Evolutionary conservation across 2,329 filamentous ascomycete genomes (phyloP).

Genomic region (Diplodia intermedia): DNA sequence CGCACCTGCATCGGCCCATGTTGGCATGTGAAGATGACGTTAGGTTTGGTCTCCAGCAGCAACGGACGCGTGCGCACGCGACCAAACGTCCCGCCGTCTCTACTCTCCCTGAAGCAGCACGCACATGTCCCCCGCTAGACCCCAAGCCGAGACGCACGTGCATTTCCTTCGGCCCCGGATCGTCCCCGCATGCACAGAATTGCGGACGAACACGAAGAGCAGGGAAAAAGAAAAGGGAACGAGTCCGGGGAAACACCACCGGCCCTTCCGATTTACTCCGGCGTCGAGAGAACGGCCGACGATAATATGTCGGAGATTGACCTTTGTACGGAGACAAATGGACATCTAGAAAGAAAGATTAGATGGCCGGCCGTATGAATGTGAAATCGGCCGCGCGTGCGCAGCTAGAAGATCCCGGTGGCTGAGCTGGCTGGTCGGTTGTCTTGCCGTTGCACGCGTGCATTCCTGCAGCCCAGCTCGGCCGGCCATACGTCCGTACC

Average conservation of each 20-base stretch:
- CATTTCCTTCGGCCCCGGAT: constrained; percentile 30
- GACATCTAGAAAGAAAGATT: neutral
- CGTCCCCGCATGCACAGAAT: constrained; percentile 15
- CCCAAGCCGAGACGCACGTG: constrained; percentile 15
- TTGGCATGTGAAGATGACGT: constrained; percentile 32
- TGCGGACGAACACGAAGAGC: neutral
- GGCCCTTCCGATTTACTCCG: constrained; percentile 1
- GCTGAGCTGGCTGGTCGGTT: neutral
- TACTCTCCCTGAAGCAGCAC: neutral
- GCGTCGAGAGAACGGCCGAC: neutral
- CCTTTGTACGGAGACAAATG: neutral
- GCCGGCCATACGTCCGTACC: constrained; percentile 9
- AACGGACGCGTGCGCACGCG: neutral
- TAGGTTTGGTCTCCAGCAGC: neutral
- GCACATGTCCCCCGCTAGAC: neutral
- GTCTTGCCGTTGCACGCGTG: neutral
- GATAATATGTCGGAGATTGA: constrained; percentile 10
- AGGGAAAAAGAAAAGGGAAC: neutral
- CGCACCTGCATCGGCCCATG: neutral
- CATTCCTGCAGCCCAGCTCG: neutral
- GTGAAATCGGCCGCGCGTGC: neutral
- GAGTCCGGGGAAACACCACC: constrained; percentile 2
- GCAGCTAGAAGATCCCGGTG: neutral
- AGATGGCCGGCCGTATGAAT: neutral
- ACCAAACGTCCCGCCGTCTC: neutral